Conservation (phyloP, 1,284 basidiomycete genomes). For the Leucoagaricus sp. region DNA sequence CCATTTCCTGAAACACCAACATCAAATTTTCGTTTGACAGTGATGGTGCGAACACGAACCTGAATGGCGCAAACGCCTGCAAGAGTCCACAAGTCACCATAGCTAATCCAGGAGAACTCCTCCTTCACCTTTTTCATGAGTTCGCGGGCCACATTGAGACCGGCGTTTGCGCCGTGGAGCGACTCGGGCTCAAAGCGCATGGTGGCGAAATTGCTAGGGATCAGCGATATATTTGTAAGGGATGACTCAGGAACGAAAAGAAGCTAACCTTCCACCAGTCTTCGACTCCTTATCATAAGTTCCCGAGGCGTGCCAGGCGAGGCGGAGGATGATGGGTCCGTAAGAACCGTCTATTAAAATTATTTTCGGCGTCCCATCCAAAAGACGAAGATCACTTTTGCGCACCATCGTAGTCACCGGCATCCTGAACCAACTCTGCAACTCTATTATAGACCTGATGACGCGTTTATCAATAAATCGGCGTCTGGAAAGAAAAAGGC, state of each 20-base stretch:
- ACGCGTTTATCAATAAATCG: neutral
- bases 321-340: conserved; percentile 88
- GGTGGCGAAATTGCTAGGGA: conserved; percentile 84
- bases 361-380: conserved; percentile 7
- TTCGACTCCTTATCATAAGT: conserved; percentile 88
- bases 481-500: neutral
- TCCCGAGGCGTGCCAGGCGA: conserved; percentile 93
- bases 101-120: conserved; percentile 88
- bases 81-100: conserved; percentile 94
- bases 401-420: conserved; percentile 81
- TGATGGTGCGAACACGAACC: conserved; percentile 28
- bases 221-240: neutral
- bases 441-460: conserved; percentile 84
- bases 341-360: conserved; percentile 78
- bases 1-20: conserved; percentile 59
- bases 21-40: neutral
- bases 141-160: conserved; percentile 80
- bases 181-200: conserved; percentile 93
- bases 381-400: conserved; percentile 20
- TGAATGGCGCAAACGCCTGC: conserved; percentile 87
- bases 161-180: conserved; percentile 86
- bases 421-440: conserved; percentile 75
- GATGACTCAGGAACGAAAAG: conserved; percentile 11
- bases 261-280: conserved; percentile 79
- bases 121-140: conserved; percentile 89